Evolutionary conservation across 1,284 basidiomycete genomes (phyloP).

Genomic region (Albatrellus sp.): DNA sequence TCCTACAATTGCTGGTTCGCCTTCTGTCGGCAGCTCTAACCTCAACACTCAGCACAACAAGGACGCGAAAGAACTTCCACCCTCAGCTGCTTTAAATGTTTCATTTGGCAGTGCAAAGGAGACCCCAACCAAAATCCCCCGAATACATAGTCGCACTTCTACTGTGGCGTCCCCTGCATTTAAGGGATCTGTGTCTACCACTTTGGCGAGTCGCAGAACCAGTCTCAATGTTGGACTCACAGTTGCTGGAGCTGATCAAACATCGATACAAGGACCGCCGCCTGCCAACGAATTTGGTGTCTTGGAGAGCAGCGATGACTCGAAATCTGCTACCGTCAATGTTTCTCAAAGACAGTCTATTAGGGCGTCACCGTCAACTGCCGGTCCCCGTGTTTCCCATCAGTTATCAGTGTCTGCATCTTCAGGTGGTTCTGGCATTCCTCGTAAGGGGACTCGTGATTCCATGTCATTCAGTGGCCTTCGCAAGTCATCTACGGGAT

Average conservation of each 20-base stretch:
- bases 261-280: conserved; percentile 40
- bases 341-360: conserved; percentile 32
- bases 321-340: conserved; percentile 22
- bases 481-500: conserved; percentile 70
- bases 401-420: conserved; percentile 42
- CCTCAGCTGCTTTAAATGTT: conserved; percentile 33
- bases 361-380: conserved; percentile 45
- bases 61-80: conserved; percentile 46
- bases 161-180: conserved; percentile 53
- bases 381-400: conserved; percentile 47
- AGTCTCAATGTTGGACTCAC: conserved; percentile 41
- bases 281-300: conserved; percentile 70
- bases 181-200: conserved; percentile 26
- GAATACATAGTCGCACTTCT: conserved; percentile 73
- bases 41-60: conserved; percentile 27
- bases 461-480: conserved; percentile 63
- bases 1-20: conserved; percentile 84
- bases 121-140: conserved; percentile 89
- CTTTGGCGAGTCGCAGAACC: conserved; percentile 41
- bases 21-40: conserved; percentile 57
- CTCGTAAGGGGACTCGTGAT: conserved; percentile 60
- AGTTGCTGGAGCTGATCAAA: conserved; percentile 39
- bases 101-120: conserved; percentile 50
- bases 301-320: conserved; percentile 41
- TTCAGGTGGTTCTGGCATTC: conserved; percentile 30